Evolutionary conservation across 2,329 filamentous ascomycete genomes (phyloP).

Genomic region (Plenodomus biglobosus): DNA sequence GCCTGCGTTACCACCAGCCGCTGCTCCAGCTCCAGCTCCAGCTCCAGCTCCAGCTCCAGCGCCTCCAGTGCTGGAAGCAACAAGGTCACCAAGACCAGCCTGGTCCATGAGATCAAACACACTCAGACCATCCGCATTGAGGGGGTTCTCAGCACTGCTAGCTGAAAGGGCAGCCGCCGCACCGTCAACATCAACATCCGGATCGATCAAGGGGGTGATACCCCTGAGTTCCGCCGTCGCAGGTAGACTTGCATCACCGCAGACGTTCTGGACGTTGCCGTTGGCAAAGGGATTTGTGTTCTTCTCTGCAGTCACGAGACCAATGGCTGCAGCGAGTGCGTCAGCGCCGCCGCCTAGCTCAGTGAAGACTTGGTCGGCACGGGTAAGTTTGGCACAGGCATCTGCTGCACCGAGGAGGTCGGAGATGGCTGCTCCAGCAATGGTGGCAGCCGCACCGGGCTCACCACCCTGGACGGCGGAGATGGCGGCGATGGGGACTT

Average conservation of each 20-base stretch:
- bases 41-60: slow-evolving; percentile 40
- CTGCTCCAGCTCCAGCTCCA: slow-evolving; percentile 21
- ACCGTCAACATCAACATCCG: slow-evolving; percentile 60
- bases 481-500: slow-evolving; percentile 59
- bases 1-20: slow-evolving; percentile 7
- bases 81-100: slow-evolving; percentile 66
- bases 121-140: slow-evolving; percentile 62
- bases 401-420: slow-evolving; percentile 66
- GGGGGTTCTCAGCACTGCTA: slow-evolving; percentile 55
- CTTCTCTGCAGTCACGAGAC: slow-evolving; percentile 67
- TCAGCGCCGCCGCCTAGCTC: slow-evolving; percentile 62
- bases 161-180: slow-evolving; percentile 63
- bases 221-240: slow-evolving; percentile 63
- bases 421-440: slow-evolving; percentile 63
- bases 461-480: slow-evolving; percentile 56
- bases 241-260: slow-evolving; percentile 64
- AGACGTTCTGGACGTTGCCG: slow-evolving; percentile 61
- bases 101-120: slow-evolving; percentile 65
- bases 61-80: slow-evolving; percentile 44
- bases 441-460: slow-evolving; percentile 63
- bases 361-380: slow-evolving; percentile 65
- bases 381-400: slow-evolving; percentile 64
- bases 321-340: slow-evolving; percentile 63
- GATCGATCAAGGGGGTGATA: slow-evolving; percentile 68
- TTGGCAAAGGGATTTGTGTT: slow-evolving; percentile 71